A percentile compares a stretch with the other conserved stretches of the same genome.
Evolutionary conservation across 352 stramenopile species (phyloP).

Genomic region (Globisporangium megalacanthum): DNA sequence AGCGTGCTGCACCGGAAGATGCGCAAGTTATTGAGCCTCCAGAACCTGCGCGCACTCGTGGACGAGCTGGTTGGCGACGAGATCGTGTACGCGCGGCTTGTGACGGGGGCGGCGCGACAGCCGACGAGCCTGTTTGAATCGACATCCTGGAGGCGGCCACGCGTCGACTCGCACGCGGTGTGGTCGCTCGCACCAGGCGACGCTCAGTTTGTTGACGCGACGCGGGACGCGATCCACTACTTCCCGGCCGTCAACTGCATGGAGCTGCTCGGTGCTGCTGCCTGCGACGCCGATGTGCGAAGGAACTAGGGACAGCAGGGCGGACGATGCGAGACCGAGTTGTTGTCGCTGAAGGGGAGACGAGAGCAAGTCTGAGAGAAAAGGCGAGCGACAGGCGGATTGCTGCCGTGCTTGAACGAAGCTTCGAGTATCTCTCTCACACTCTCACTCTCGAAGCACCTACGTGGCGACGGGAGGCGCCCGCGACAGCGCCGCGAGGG

Average conservation of each 20-base stretch:
- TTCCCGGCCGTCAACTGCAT: constrained; percentile 76
- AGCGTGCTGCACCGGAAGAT: constrained; percentile 55
- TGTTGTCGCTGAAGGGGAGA: background rate
- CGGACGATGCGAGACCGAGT: background rate
- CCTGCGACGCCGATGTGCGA: constrained; percentile 44
- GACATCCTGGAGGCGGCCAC: constrained; percentile 1
- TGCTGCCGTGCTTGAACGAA: too few relatives aligned
- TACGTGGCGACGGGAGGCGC: constrained; percentile 18
- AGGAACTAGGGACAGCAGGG: background rate
- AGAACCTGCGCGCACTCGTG: constrained; percentile 60
- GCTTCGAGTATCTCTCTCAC: background rate
- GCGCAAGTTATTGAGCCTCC: constrained; percentile 61
- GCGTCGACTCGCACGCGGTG: constrained; percentile 12
- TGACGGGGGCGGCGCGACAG: constrained; percentile 14
- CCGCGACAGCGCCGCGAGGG: constrained; percentile 39
- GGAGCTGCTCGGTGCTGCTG: constrained; percentile 55
- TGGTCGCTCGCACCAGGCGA: constrained; percentile 30
- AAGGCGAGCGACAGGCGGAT: background rate
- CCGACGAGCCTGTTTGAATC: constrained; percentile 25
- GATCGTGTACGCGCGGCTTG: constrained; percentile 51
- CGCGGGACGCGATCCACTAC: constrained; percentile 53
- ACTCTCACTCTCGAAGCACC: background rate
- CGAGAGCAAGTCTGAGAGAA: background rate
- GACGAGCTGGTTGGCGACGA: constrained; percentile 61
- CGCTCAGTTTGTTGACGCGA: constrained; percentile 42